These are phyloP conservation scores for Sporothrix brasiliensis DNA, from an alignment of 2,329 filamentous ascomycete species.

Conservation along the genomic window DNA sequence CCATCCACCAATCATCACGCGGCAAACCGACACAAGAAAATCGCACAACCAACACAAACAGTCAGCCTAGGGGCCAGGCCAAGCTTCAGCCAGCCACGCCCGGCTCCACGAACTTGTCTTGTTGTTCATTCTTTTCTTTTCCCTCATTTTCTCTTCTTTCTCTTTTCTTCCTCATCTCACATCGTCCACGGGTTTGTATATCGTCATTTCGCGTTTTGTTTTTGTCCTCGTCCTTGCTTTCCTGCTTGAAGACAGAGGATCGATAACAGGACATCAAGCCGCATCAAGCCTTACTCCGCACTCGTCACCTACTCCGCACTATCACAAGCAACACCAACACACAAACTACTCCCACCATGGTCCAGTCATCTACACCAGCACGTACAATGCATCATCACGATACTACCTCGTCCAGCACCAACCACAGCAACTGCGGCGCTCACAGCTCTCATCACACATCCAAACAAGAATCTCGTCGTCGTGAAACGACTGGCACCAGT, in stretches of 20 bases:
- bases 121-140: slow-evolving; percentile 1
- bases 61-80: background rate
- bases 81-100: slow-evolving; percentile 8
- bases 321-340: background rate
- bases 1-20: slow-evolving; percentile 27
- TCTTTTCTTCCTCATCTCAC: background rate
- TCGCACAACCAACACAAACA: slow-evolving; percentile 23
- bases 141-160: background rate
- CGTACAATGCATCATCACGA: slow-evolving; percentile 6
- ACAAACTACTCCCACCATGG: background rate
- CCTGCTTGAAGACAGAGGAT: background rate
- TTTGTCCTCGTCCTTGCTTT: background rate
- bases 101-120: slow-evolving; percentile 16
- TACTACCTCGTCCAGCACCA: background rate
- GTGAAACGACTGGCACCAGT: background rate
- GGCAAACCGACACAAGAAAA: slow-evolving; percentile 22
- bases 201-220: background rate
- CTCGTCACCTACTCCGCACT: slow-evolving; percentile 9
- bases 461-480: slow-evolving; percentile 10
- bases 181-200: slow-evolving; percentile 5
- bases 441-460: background rate
- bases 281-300: background rate
- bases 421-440: background rate
- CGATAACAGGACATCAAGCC: background rate
- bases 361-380: slow-evolving; percentile 7